Conservation (phyloP, 106 monocot species). For the Dioscorea zingiberensis region DNA sequence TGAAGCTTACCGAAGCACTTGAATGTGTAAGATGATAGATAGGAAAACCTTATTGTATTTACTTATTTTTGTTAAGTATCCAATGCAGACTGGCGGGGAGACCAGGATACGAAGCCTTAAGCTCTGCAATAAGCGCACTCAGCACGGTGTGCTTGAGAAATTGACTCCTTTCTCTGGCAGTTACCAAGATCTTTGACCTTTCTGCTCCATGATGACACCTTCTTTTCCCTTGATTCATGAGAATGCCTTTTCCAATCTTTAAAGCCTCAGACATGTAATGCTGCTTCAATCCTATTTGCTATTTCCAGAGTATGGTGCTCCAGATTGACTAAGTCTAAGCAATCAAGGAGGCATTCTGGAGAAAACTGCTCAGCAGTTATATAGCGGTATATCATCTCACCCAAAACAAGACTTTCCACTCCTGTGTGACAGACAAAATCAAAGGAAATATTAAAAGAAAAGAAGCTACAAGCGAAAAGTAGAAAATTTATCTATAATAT, state of each 20-base stretch:
- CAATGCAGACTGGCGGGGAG: constrained; percentile 88
- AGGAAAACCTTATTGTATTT: constrained; percentile 77
- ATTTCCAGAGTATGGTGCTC: constrained; percentile 89
- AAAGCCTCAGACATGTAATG: constrained; percentile 73
- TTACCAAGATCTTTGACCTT: constrained; percentile 77
- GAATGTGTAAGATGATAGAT: no score
- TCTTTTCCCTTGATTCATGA: constrained; percentile 40
- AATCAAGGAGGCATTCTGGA: constrained; percentile 85
- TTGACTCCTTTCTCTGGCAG: constrained; percentile 42
- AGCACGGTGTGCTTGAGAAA: constrained; percentile 63
- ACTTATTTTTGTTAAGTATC: constrained; percentile 99
- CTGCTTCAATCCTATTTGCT: constrained; percentile 86
- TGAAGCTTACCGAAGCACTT: no score
- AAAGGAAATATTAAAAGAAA: no score
- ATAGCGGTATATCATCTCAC: constrained; percentile 87
- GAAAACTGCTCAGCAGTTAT: constrained; percentile 91
- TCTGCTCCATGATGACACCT: constrained; percentile 66
- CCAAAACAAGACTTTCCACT: constrained; percentile 87
- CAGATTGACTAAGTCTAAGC: constrained; percentile 83
- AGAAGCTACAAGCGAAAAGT: no score
- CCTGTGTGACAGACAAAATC: constrained; percentile 28
- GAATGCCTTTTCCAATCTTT: constrained; percentile 39
- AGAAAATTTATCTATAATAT: no score
- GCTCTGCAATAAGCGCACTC: constrained; percentile 67
- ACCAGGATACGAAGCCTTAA: constrained; percentile 75